Conservation (phyloP, 345 rosid species). For the Raphanus sativus region DNA sequence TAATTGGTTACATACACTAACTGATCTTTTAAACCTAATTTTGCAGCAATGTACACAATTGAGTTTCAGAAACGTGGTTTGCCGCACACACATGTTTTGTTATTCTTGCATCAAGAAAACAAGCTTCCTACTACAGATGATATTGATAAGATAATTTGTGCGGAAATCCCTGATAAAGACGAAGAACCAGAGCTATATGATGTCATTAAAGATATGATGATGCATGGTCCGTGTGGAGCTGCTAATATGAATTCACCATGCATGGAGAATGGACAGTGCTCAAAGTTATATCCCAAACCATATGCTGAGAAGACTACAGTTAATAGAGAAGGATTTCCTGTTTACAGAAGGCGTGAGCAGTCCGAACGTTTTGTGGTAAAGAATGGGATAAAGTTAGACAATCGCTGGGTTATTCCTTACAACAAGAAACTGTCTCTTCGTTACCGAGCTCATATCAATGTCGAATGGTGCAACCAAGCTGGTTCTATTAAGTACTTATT, state of each 20-base stretch:
- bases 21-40: background rate
- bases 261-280: too few relatives aligned
- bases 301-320: background rate
- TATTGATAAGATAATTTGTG: background rate
- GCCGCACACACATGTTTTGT: background rate
- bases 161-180: background rate
- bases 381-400: background rate
- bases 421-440: background rate
- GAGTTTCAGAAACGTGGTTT: too few relatives aligned
- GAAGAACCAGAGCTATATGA: background rate
- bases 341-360: background rate
- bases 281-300: background rate
- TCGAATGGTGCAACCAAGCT: too few relatives aligned
- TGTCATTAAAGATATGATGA: too few relatives aligned
- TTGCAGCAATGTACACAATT: too few relatives aligned
- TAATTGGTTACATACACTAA: too few relatives aligned
- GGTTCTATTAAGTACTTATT: too few relatives aligned
- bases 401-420: background rate
- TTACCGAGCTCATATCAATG: too few relatives aligned
- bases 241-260: too few relatives aligned
- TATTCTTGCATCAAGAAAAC: background rate
- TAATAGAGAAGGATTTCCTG: background rate
- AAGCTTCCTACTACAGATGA: background rate
- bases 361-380: background rate
- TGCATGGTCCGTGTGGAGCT: too few relatives aligned